phyloP scores from a whole-genome alignment of 2,329 filamentous ascomycete species.

The Chaetomium globosum region DNA sequence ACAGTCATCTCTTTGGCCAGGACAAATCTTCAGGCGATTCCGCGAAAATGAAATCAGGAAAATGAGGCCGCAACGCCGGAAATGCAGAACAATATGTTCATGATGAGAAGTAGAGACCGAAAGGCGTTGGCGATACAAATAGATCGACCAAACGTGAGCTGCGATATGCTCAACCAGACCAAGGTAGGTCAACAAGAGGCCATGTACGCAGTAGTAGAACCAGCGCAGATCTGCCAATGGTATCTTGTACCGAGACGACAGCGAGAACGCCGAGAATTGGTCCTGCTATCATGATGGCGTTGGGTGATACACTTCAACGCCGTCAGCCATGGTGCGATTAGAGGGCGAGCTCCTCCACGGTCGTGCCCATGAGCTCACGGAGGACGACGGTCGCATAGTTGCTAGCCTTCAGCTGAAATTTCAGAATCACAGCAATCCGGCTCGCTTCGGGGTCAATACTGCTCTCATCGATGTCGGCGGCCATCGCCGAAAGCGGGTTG shows the following conservation, averaged over 20 bases:
- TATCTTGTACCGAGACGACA: background rate
- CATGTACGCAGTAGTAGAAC: background rate
- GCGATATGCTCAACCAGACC: conserved; percentile 9
- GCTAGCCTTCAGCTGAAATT: conserved; percentile 44
- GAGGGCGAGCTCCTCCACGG: conserved; percentile 23
- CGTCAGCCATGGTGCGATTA: conserved; percentile 4
- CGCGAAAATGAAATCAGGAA: conserved; percentile 7
- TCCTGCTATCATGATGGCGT: conserved; percentile 3
- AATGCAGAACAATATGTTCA: conserved; percentile 7
- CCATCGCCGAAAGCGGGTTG: conserved; percentile 33
- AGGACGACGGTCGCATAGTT: conserved; percentile 46
- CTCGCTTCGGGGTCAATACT: conserved; percentile 27
- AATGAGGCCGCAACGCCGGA: conserved; percentile 3
- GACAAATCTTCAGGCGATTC: background rate
- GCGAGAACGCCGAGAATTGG: background rate
- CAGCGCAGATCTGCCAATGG: conserved; percentile 11
- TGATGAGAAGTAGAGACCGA: background rate
- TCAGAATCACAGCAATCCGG: conserved; percentile 45
- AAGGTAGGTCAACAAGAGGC: conserved; percentile 9
- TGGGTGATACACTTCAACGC: background rate
- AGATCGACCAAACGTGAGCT: conserved; percentile 7
- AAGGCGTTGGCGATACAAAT: conserved; percentile 3
- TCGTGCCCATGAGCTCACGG: conserved; percentile 42
- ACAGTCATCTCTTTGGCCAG: conserved; percentile 8
- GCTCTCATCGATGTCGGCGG: conserved; percentile 33